Base-by-base conservation (phyloP, 805 yeast species). In the Candida morakotiae region DNA sequence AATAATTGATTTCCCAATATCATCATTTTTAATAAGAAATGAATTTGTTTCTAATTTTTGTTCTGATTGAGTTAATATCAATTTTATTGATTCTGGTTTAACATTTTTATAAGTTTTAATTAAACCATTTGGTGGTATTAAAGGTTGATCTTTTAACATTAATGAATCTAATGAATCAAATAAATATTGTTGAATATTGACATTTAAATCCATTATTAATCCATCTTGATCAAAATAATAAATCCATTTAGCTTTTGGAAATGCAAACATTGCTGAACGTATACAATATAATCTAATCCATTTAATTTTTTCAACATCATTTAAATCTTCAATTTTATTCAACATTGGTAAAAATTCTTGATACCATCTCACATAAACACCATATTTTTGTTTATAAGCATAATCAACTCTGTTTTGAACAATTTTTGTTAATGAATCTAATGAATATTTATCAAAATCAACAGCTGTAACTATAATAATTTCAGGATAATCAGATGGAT, bases 191-290 rank as follows among this genome's bases (percentile, higher is more conserved):
- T 72, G 62, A 23, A 91, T 51, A 42, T 85, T 77, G 27, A 82
- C 66, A 35, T 74, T 73, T 40, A 78, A 64, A 43, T 86, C 76
- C 87, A 85, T 83, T 40, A 91, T 79, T 36, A 87, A 60, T 0
- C 91, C 79, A 51, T 82, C 79, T 46, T 84, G 76, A 56, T 87
- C 96, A 30, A 93, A 55, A 53, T 79, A 89, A 93, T 97, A 86
- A 53, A 89, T 81, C 69, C 87, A 83, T 56, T 86, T 79, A n/a
- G 96, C 84, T 33, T 81, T 69, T 1, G 98, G 98, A 67, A 88
- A 88, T 0, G 95, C 93, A 56, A 76, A 77, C 82, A 91, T 79
- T n/a, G 98, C 97, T 29, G 89, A 93, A 43, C 94, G 73, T 55
- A 87, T 57, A 28, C 81, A 57, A 39, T 75, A 73, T 20, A 81